These are phyloP conservation scores for Fusarium abutilonis DNA, from an alignment of 2,329 filamentous ascomycete species.

Conservation along the genomic window DNA sequence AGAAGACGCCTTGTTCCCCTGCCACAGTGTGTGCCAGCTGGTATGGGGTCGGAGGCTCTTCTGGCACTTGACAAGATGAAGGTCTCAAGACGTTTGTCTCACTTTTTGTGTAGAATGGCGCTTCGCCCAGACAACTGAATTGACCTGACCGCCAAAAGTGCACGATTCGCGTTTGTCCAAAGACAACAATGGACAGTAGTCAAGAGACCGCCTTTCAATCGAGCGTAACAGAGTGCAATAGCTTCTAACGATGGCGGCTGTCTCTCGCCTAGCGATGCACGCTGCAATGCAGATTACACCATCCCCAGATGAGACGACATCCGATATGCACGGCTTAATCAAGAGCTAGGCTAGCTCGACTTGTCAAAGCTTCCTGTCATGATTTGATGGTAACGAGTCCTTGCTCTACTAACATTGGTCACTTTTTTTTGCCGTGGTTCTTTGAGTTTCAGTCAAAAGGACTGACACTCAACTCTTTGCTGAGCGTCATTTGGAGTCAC, in stretches of 20 bases:
- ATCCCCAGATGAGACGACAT: conserved; percentile 30
- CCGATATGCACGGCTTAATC: conserved; percentile 27
- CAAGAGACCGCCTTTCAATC: conserved; percentile 19
- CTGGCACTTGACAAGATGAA: conserved; percentile 29
- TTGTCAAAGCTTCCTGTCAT: conserved; percentile 33
- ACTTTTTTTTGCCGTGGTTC: neutral
- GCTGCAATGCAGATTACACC: conserved; percentile 22
- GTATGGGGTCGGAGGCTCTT: neutral
- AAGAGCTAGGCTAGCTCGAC: conserved; percentile 16
- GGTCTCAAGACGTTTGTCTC: conserved; percentile 18
- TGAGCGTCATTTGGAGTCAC: neutral
- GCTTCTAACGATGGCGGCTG: conserved; percentile 32
- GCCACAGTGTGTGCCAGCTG: conserved; percentile 12
- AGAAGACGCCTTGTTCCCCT: conserved; percentile 3
- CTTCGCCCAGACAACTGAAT: conserved; percentile 6
- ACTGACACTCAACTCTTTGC: neutral
- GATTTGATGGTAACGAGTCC: conserved; percentile 7
- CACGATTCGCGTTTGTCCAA: conserved; percentile 16
- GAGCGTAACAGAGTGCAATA: conserved; percentile 3
- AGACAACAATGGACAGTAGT: conserved; percentile 1
- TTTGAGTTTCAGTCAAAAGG: neutral
- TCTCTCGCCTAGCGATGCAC: conserved; percentile 18
- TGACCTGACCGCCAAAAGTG: neutral
- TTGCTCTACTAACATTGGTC: conserved; percentile 19
- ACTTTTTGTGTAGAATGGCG: conserved; percentile 1